Conservation (phyloP, 352 stramenopile species). For the Sclerospora graminicola region DNA sequence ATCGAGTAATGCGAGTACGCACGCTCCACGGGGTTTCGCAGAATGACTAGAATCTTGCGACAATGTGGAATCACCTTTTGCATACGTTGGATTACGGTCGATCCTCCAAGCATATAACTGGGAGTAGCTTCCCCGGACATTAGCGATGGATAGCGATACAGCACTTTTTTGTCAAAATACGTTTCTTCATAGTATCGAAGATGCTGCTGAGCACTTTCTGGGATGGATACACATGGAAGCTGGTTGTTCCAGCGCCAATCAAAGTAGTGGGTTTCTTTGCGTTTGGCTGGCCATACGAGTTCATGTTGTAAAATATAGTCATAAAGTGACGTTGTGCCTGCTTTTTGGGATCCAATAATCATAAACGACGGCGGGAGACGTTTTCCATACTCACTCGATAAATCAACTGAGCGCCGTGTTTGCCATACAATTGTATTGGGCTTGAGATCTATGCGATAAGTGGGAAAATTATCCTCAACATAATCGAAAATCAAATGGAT, state of each 20-base stretch:
- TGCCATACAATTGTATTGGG: constrained; percentile 90
- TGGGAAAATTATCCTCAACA: constrained; percentile 73
- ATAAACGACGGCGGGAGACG: constrained; percentile 87
- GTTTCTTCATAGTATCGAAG: constrained; percentile 62
- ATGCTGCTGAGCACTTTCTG: constrained; percentile 50
- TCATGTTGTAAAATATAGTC: constrained; percentile 97
- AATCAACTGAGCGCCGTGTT: constrained; percentile 91
- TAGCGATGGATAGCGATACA: constrained; percentile 84
- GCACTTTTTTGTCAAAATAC: constrained; percentile 73
- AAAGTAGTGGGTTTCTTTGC: constrained; percentile 97
- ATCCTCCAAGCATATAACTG: constrained; percentile 85
- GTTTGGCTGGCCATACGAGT: constrained; percentile 82
- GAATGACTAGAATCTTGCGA: constrained; percentile 74
- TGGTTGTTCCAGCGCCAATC: constrained; percentile 94
- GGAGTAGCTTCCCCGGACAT: constrained; percentile 90
- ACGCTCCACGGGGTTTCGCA: constrained; percentile 76
- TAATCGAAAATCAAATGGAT: constrained; percentile 99
- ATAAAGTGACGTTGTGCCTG: constrained; percentile 94
- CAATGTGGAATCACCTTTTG: constrained; percentile 67
- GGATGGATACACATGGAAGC: constrained; percentile 37
- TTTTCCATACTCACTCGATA: constrained; percentile 71
- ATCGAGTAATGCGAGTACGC: constrained; percentile 88
- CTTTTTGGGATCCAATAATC: constrained; percentile 93
- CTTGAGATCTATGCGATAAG: constrained; percentile 64
- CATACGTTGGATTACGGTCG: constrained; percentile 61